Conservation (phyloP, 148 eudicot species). For the Rhododendron vialii region DNA sequence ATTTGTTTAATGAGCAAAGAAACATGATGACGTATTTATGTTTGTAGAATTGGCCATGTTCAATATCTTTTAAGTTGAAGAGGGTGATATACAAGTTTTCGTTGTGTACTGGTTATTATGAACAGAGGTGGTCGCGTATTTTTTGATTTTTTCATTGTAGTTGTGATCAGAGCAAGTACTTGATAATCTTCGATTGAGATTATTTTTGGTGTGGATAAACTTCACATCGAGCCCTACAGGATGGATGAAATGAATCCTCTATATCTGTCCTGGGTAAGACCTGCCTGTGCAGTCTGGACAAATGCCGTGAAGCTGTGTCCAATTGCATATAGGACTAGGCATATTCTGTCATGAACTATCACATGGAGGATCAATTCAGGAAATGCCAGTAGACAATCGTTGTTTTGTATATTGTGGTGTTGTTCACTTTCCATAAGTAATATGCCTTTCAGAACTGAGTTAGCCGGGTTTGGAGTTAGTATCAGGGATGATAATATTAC, state of each 20-base stretch:
- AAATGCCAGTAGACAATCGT: not conserved
- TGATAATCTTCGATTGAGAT: not conserved
- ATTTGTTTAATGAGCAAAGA: not conserved
- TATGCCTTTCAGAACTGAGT: too few relatives aligned
- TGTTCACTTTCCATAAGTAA: not conserved
- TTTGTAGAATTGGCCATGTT: not conserved
- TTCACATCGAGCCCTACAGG: not conserved
- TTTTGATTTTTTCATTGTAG: too few relatives aligned
- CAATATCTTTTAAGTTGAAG: not conserved
- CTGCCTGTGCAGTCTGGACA: not conserved
- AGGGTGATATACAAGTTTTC: not conserved
- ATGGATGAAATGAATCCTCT: not conserved
- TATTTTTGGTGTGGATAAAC: not conserved
- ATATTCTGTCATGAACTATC: not conserved
- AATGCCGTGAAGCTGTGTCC: not conserved
- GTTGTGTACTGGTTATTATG: not conserved
- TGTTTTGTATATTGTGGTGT: not conserved
- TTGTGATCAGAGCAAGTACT: not conserved
- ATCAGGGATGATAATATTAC: not conserved
- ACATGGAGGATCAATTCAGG: not conserved
- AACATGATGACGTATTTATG: not conserved
- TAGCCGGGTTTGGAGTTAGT: not conserved
- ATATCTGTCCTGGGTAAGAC: not conserved
- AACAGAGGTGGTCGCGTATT: not conserved
- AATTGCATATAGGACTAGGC: not conserved